phyloP scores from a whole-genome alignment of 2,329 filamentous ascomycete species.

The Stemphylium vesicarium region DNA sequence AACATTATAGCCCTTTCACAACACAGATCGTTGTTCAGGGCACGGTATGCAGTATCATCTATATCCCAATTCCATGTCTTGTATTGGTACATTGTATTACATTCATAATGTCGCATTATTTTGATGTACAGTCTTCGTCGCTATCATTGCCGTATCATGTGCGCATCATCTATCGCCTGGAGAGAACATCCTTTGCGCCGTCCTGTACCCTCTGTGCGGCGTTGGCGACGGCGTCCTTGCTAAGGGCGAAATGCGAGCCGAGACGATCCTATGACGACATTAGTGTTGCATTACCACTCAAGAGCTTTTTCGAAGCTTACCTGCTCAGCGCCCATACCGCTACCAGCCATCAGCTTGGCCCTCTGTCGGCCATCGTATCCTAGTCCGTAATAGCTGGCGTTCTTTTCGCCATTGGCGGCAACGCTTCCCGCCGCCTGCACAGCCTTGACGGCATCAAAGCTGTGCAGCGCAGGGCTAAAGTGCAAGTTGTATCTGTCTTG shows the following conservation, averaged over 20 bases:
- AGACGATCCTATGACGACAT: constrained; percentile 36
- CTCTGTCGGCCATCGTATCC: constrained; percentile 41
- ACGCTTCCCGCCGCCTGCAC: constrained; percentile 32
- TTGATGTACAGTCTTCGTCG: too few relatives aligned
- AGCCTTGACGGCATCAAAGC: constrained; percentile 34
- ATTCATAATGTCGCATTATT: too few relatives aligned
- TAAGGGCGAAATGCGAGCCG: constrained; percentile 37
- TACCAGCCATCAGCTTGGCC: constrained; percentile 37
- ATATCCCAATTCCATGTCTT: too few relatives aligned
- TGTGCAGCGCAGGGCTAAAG: constrained; percentile 31
- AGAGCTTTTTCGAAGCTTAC: constrained; percentile 21
- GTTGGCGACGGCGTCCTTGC: constrained; percentile 24
- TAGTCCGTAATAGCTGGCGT: constrained; percentile 37
- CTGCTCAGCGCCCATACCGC: constrained; percentile 44
- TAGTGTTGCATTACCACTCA: neutral
- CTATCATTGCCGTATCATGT: neutral
- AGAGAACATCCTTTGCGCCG: constrained; percentile 27
- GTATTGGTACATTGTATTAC: too few relatives aligned
- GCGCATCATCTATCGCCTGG: constrained; percentile 20
- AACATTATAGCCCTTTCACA: too few relatives aligned
- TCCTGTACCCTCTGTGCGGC: constrained; percentile 39
- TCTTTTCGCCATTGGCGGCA: constrained; percentile 29
- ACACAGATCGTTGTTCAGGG: too few relatives aligned
- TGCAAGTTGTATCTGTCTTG: constrained; percentile 42
- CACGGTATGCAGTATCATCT: too few relatives aligned